Evolutionary conservation across 257 asterid genomes (phyloP), one percentile per base, ranked within the genome.

Genomic region (Nicotiana benthamiana): DNA sequence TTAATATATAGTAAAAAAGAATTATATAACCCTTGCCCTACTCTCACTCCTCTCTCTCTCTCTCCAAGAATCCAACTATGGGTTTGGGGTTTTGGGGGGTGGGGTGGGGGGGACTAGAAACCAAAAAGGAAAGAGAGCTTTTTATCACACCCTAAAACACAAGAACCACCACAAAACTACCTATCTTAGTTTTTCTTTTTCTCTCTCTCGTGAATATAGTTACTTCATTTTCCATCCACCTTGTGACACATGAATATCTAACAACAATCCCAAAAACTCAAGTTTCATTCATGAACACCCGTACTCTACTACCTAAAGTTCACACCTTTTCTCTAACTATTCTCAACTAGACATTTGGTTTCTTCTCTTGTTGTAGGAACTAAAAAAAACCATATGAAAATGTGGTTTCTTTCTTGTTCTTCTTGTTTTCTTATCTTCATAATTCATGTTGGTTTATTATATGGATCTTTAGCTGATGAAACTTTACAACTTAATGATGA

Each of bases 401-500:
- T 79, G 75, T 20, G 62, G 48, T 24, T 30, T 79, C 26, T 62
- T 4, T 36, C 46, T 36, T 18, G 43, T 30, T 27, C 17, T 7
- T 24, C 43, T 63, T 79, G 54, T 54, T 13, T 63, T 53, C 34
- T 70, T 27, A 11, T 70, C 59, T 26, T 48, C 17, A 48, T 79
- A 10, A n/a, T 79, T 48, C n/a, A 30, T 27, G 28, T 17, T 68
- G 65, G 72, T 70, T 46, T 72, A 24, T 48, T 72, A 8, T 48
- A 46, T 72, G 59, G 59, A 11, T 82, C 80, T 26, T 36, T 13
- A 18, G 85, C 56, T 18, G 90, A 77, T 56, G 90, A 88, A 32
- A 52, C 87, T 0, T 86, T 90, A 36, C 91, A 74, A 48, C 89
- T 95, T 3, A 91, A 92, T 87, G 99, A 95, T 82, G 99, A 95